These are phyloP conservation scores for Cryomyces minteri DNA, from an alignment of 495 filamentous ascomycete species.

Conservation along the genomic window DNA sequence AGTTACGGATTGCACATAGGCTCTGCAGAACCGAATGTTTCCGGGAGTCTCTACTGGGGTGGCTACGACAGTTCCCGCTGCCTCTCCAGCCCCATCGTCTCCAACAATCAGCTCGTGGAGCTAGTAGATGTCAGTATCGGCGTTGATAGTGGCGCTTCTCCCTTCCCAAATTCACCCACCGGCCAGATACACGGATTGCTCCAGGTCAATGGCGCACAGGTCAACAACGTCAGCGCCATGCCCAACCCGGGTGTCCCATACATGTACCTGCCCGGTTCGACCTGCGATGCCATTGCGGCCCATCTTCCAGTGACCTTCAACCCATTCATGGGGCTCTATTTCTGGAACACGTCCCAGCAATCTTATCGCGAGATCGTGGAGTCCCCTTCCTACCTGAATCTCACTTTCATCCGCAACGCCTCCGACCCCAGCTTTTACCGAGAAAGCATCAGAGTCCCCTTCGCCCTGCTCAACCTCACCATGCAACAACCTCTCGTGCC, in stretches of 20 bases:
- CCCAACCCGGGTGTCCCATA: constrained; percentile 26
- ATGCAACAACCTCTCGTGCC: constrained; percentile 28
- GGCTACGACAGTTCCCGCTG: constrained; percentile 32
- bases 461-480: constrained; percentile 33
- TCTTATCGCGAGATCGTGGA: constrained; percentile 25
- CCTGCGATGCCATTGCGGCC: constrained; percentile 29
- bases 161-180: constrained; percentile 12
- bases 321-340: constrained; percentile 23
- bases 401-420: constrained; percentile 21
- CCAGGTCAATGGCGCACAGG: neutral
- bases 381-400: constrained; percentile 30
- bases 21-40: constrained; percentile 21
- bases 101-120: constrained; percentile 1
- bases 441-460: constrained; percentile 33
- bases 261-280: constrained; percentile 28
- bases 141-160: neutral
- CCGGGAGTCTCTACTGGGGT: constrained; percentile 28
- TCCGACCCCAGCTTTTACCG: constrained; percentile 15
- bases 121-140: too few species aligned
- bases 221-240: neutral
- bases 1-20: constrained; percentile 37
- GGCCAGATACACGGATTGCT: constrained; percentile 3
- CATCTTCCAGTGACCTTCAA: constrained; percentile 28
- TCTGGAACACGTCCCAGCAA: constrained; percentile 28
- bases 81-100: constrained; percentile 3